Percentiles rank a stretch among this genome's conserved stretches.
Evolutionary conservation across 495 filamentous ascomycete species (phyloP).

Genomic region (Letharia lupina): DNA sequence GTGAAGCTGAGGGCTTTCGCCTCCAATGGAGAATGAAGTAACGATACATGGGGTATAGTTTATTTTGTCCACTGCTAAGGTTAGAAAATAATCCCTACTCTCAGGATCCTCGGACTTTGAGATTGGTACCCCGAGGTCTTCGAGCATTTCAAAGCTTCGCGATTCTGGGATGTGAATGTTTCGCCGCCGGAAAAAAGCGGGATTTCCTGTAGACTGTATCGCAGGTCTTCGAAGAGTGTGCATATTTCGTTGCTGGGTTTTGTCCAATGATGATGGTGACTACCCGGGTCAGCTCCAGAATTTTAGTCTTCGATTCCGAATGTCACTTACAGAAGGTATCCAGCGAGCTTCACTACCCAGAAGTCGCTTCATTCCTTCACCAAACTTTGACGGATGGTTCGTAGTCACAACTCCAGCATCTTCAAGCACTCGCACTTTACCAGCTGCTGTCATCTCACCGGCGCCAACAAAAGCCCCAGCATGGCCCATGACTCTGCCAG

Average conservation of each 20-base stretch:
- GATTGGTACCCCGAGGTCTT: constrained; percentile 42
- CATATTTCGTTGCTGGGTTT: constrained; percentile 39
- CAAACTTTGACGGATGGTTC: constrained; percentile 75
- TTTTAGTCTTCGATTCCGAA: not conserved
- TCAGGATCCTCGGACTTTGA: constrained; percentile 31
- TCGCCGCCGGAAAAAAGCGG: constrained; percentile 38
- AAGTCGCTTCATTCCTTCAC: constrained; percentile 56
- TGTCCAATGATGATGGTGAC: not conserved
- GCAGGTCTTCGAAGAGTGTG: constrained; percentile 40
- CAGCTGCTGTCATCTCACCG: constrained; percentile 55
- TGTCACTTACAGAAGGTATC: constrained; percentile 25
- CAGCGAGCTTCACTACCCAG: constrained; percentile 28
- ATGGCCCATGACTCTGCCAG: constrained; percentile 78
- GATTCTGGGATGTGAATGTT: constrained; percentile 50
- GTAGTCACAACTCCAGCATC: constrained; percentile 66
- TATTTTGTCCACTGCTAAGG: constrained; percentile 58
- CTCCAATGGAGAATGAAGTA: constrained; percentile 42
- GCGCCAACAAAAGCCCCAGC: constrained; percentile 68
- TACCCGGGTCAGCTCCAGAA: not conserved
- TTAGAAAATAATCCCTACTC: constrained; percentile 42
- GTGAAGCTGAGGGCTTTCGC: constrained; percentile 30
- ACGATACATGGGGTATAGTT: constrained; percentile 58
- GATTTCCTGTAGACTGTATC: not conserved
- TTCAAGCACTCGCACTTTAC: constrained; percentile 62
- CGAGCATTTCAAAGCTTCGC: constrained; percentile 53